Base-by-base conservation (phyloP, 352 stramenopile genomes). In the Phytophthora citricola region DNA sequence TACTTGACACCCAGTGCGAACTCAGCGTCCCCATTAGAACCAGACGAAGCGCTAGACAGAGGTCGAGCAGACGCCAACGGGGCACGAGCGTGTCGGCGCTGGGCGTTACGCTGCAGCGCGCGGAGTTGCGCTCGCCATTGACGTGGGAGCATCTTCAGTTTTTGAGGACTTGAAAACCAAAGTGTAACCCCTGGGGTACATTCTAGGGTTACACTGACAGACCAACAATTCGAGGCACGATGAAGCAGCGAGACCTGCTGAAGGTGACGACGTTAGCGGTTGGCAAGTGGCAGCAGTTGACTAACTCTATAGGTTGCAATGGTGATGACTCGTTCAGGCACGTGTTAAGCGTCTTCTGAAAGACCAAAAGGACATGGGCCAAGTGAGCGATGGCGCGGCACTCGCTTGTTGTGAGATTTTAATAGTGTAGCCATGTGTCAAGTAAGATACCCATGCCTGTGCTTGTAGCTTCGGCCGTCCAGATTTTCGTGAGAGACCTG, bases 311-410 rank as follows among this genome's bases (percentile, higher is more conserved):
- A 11, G 4, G 9, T n/a, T 54, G n/a, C 43, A 53, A 48, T 40
- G 29, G 3, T 1, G 4, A 43, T 50, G 26, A 29, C 2, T 51
- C 2, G 38, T 2, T 14, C 24, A 89, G 79, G 74, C 81, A 4
- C 81, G 83, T 39, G 79, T 92, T 46, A 91, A 91, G 81, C 77
- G 77, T 27, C 50, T 92, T 36, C 73, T 92, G 39, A 78, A 75
- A 38, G 78, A 85, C 24, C 78, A 90, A 47, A 82, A 89, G 55
- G 84, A 91, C 69, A 90, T 91, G 79, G 84, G 84, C 2, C 79
- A 90, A 76, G 71, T 92, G 52, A 71, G 60, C 39, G 81, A 92
- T 14, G 63, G 69, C 14, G 80, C 81, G 5, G 66, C 85, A 45
- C 43, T 82, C 15, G 71, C 69, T 40, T 89, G 71, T 54, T 72